phyloP scores from a whole-genome alignment of 1,284 basidiomycete species.

The Sporisorium graminicola region DNA sequence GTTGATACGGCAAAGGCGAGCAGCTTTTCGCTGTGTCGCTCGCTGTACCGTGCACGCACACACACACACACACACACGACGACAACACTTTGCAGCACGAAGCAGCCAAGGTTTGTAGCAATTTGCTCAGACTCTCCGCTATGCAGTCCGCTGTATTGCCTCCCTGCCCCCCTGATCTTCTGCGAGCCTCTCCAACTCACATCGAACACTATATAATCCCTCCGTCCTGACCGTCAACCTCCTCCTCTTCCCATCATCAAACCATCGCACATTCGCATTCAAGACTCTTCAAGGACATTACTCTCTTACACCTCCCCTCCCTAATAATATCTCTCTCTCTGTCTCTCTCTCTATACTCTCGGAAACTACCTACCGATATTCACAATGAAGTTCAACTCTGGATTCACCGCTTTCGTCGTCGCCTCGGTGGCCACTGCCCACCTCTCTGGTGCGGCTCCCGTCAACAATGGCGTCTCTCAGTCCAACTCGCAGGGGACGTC shows the following conservation, averaged over 20 bases:
- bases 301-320: constrained; percentile 3
- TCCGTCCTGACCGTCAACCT: constrained; percentile 4
- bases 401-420: constrained; percentile 37
- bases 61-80: background rate
- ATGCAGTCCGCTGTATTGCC: background rate
- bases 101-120: background rate
- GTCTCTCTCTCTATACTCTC: constrained; percentile 7
- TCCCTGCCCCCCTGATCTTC: background rate
- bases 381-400: constrained; percentile 37
- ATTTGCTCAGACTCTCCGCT: background rate
- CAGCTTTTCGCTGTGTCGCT: background rate
- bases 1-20: background rate
- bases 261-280: constrained; percentile 19
- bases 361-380: constrained; percentile 11
- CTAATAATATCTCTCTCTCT: too few relatives aligned
- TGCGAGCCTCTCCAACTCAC: background rate
- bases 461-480: constrained; percentile 21
- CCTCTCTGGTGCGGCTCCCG: constrained; percentile 27
- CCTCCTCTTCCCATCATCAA: constrained; percentile 21
- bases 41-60: too few relatives aligned
- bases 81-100: background rate
- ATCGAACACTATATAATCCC: constrained; percentile 18
- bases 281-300: constrained; percentile 24
- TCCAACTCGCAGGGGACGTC: constrained; percentile 25
- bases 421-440: constrained; percentile 38